Base-by-base conservation (phyloP, 805 yeast genomes). In the Pichia nakasei region DNA sequence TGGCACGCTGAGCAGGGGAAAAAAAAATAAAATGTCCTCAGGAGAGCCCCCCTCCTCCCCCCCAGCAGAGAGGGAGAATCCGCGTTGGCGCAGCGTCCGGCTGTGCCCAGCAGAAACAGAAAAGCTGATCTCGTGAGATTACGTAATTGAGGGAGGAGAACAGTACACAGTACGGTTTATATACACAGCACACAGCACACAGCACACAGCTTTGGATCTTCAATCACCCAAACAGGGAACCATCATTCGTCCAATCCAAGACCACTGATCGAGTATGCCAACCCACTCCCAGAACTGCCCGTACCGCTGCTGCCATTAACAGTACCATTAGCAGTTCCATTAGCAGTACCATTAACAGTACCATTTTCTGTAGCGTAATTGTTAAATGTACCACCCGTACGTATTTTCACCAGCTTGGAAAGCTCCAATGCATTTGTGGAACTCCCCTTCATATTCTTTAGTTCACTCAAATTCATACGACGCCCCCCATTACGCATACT, bases 181-280 rank as follows among this genome's bases (percentile, higher is more conserved):
- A n/a, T n/a, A n/a, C n/a, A n/a, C n/a, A n/a, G n/a, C n/a, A n/a
- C n/a, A n/a, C n/a, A n/a, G n/a, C n/a, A n/a, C n/a, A n/a, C n/a
- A n/a, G n/a, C n/a, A n/a, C n/a, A n/a, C n/a, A n/a, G n/a, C n/a
- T n/a, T n/a, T n/a, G n/a, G n/a, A n/a, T n/a, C n/a, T n/a, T n/a
- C n/a, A n/a, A n/a, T n/a, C n/a, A n/a, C n/a, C n/a, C n/a, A n/a
- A n/a, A n/a, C n/a, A n/a, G n/a, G n/a, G n/a, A n/a, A n/a, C n/a
- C 20, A 19, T 27, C 20, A 18, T 24, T 45, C 50, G 12, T 43
- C 37, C 9, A 52, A 40, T 24, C 38, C 39, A 19, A 52, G 43
- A 13, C 43, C 49, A 12, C 34, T 37, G 11, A 52, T 40, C 12
- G 50, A 46, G 26, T 32, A 51, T 5, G 55, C 55, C 22, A 52